Percentiles rank a stretch among this genome's conserved stretches.
Evolutionary conservation across 495 filamentous ascomycete species (phyloP).

Genomic region (Delitschia confertaspora): DNA sequence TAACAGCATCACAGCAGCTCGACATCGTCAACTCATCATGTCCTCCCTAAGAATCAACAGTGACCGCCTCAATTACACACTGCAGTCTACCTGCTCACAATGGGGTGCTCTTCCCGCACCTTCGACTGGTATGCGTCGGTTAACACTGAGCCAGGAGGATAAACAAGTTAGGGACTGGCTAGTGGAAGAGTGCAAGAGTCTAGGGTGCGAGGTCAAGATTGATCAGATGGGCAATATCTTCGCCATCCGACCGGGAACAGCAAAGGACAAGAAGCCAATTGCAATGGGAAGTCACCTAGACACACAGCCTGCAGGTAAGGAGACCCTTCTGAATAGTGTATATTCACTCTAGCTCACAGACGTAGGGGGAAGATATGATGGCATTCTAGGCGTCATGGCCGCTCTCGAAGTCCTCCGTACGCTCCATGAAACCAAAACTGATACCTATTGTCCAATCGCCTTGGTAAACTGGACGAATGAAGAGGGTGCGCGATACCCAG

Average conservation of each 20-base stretch:
- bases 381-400: constrained; percentile 27
- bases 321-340: neutral
- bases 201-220: constrained; percentile 22
- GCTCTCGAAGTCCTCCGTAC: constrained; percentile 26
- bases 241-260: constrained; percentile 18
- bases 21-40: no score
- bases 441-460: constrained; percentile 22
- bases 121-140: constrained; percentile 23
- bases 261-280: constrained; percentile 28
- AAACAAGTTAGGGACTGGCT: constrained; percentile 25
- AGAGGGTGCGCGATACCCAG: constrained; percentile 27
- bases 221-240: constrained; percentile 32
- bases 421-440: constrained; percentile 18
- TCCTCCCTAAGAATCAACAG: constrained; percentile 18
- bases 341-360: constrained; percentile 5
- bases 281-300: constrained; percentile 44
- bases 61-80: constrained; percentile 15
- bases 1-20: no score
- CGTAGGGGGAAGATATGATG: constrained; percentile 28
- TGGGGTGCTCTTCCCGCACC: constrained; percentile 20
- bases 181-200: constrained; percentile 11
- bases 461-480: constrained; percentile 30
- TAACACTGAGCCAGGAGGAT: constrained; percentile 23
- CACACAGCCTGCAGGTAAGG: constrained; percentile 29
- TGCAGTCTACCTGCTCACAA: constrained; percentile 19